Conservation (phyloP, 176 grass and related monocot genomes). For the Aechmea fasciata region DNA sequence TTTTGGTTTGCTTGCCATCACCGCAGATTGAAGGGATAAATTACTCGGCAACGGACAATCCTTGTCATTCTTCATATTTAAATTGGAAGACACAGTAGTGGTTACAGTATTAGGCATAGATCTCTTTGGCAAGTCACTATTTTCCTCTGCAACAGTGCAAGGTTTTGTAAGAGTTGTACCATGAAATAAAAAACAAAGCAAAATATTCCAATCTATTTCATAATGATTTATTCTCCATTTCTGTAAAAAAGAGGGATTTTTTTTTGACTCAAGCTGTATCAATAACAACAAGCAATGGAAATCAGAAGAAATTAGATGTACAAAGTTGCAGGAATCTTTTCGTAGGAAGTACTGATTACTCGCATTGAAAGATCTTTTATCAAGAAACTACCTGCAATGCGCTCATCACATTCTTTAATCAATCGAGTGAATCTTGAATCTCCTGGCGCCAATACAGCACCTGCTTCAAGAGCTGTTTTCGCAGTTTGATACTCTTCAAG, state of each 20-base stretch:
- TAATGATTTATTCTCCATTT: too few species aligned
- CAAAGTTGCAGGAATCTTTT: neutral
- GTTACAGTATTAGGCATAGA: conserved; percentile 7
- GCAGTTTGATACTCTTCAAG: conserved; percentile 50
- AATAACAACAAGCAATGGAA: neutral
- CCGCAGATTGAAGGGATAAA: conserved; percentile 14
- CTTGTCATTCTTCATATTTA: conserved; percentile 12
- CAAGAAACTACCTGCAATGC: conserved; percentile 31
- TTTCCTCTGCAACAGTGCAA: conserved; percentile 24
- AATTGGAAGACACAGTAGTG: neutral
- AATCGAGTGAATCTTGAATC: conserved; percentile 41
- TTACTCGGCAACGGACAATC: neutral
- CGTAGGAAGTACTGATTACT: neutral
- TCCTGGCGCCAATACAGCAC: conserved; percentile 31
- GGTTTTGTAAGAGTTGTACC: neutral
- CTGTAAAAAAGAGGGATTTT: too few species aligned
- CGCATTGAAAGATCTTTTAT: neutral
- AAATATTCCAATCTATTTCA: neutral
- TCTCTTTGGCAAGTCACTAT: conserved; percentile 12
- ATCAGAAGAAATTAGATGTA: neutral
- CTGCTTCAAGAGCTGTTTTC: conserved; percentile 34
- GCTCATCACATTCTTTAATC: conserved; percentile 37
- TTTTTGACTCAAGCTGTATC: too few species aligned
- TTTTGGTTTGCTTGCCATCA: conserved; percentile 20
- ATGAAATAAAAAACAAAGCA: neutral